Evolutionary conservation across 2,329 filamentous ascomycete genomes (phyloP), one percentile per base, ranked within the genome.

Genomic region (Penicillium sp.): DNA sequence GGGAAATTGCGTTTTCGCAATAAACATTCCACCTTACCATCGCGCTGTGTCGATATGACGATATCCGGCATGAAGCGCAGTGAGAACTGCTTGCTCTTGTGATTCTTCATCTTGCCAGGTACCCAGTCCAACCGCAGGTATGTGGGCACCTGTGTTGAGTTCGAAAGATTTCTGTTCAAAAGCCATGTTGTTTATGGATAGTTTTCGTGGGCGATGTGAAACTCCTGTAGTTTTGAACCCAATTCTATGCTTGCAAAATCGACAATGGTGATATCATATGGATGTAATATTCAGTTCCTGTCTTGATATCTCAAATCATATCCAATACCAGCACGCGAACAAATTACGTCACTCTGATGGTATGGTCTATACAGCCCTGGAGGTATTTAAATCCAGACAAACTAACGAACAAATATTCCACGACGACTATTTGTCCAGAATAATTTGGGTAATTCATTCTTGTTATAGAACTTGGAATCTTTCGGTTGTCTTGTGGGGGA

Each of bases 31-130:
- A 16, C 51, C 71, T 63, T 66, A 80, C 70, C 78, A 67, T 57
- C 71, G 63, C 9, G 79, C 79, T 0, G 79, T 81, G 59, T 83
- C 82, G 54, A 84, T 83, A 60, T 84, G 81, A 22, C 80, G 70
- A 60, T 83, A 84, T 14, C 82, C 82, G 3, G 69, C 71, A 60
- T 79, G 75, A 39, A 83, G 67, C 4, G 77, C 78, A 46, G 78
- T 75, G 3, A 66, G 56, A 6, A 83, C 80, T 2, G 79, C 79
- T 27, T 69, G 68, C 60, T 81, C 80, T 63, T 82, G 79, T 2
- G 74, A 75, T 5, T 77, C 71, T 58, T 73, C 74, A 60, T 83
- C 79, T 60, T 83, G 80, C 80, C 79, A 83, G 36, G 81, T 83
- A 3, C 81, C 81, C 50, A 83, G 80, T 3, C 80, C 80, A 34